Conservation (phyloP, 2,329 filamentous ascomycete genomes). For the Xylaria sp. region DNA sequence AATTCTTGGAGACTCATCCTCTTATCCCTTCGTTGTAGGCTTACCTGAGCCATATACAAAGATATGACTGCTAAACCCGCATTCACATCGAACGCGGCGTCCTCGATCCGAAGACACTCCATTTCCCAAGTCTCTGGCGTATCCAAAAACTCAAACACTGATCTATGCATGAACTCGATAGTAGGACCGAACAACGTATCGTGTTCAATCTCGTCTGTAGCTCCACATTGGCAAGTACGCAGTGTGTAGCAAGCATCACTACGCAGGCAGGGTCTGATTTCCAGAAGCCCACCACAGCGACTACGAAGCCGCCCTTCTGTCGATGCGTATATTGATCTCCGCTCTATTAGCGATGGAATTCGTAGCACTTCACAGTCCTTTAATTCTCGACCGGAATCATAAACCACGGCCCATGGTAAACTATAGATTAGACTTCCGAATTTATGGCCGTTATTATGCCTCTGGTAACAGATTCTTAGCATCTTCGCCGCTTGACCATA, state of each 20-base stretch:
- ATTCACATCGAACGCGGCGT: neutral
- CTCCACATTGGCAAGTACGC: neutral
- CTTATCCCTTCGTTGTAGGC: neutral
- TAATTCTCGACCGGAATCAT: no score
- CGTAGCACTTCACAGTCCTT: neutral
- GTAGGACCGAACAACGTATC: neutral
- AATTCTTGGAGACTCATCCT: neutral
- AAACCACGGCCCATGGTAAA: neutral
- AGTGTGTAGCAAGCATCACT: neutral
- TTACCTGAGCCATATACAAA: neutral
- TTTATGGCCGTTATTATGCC: neutral
- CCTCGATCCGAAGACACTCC: neutral
- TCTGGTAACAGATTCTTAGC: neutral
- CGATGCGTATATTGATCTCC: neutral
- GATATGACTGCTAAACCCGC: neutral
- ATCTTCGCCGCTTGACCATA: neutral
- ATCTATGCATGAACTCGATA: neutral
- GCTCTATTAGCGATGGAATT: neutral
- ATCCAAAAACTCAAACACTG: neutral
- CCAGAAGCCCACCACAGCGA: neutral
- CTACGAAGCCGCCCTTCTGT: neutral
- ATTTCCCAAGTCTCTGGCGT: conserved; percentile 1
- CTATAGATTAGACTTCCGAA: neutral
- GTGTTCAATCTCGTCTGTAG: neutral
- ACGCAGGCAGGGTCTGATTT: neutral